Base-by-base conservation (phyloP, 2,329 filamentous ascomycete genomes). In the Exophiala aquamarina region DNA sequence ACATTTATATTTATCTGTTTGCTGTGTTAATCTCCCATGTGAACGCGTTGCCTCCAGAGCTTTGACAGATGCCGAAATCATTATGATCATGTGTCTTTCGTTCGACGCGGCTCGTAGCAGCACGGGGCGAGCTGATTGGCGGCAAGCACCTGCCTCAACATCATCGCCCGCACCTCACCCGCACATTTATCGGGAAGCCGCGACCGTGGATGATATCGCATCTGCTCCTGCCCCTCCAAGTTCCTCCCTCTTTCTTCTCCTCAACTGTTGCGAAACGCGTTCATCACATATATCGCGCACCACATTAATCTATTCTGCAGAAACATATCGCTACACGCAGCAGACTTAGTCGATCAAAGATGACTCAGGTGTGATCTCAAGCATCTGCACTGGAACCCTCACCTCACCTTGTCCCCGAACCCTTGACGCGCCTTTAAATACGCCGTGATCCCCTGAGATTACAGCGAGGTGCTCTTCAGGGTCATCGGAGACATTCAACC, bases 371-470 rank as follows among this genome's bases (percentile, higher is more conserved):
- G 38, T 54, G 41, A 50, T 23, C 18, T 15, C 15, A 40, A 29
- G 11, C 5, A 35, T 4, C 37, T 20, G 19, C 18, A 29, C 17
- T 19, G 19, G 17, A 31, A 26, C 23, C 33, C 29, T 26, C 49
- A 6, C 23, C 6, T 26, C 23, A 26, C 6, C 29, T 19, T 37
- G 49, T 50, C 46, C 49, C 49, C 44, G 44, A 34, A 41, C 50
- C 47, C 47, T 34, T 36, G 38, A 11, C 38, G 46, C 73, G 72
- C 87, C 87, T 91, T 92, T 89, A 91, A 93, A 91, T 64, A 91
- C 65, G 89, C 89, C 87, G 89, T 91, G 85, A 78, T 84, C 85
- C 84, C 47, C 58, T 58, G 86, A 86, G 87, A 83, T 86, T 84
- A 89, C 84, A 88, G 89, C 88, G 86, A 94, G 89, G 89, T 84